These are phyloP conservation scores for Sporothrix curviconia DNA, from an alignment of 2,329 filamentous ascomycete genomes.

Conservation along the genomic window DNA sequence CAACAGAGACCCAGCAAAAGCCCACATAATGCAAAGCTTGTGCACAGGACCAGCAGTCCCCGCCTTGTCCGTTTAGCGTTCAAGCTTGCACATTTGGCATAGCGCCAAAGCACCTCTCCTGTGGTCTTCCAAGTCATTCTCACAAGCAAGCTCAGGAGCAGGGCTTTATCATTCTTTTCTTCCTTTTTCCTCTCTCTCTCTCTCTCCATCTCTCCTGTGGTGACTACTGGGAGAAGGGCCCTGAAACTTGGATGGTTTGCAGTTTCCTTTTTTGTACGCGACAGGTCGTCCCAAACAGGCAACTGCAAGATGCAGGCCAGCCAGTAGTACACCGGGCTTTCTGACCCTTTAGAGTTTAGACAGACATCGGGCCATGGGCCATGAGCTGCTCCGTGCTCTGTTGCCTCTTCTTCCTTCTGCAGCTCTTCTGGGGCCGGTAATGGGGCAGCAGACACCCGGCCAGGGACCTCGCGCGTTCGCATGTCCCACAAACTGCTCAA, in stretches of 20 bases:
- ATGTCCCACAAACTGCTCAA: not conserved
- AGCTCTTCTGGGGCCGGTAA: not conserved
- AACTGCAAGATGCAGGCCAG: not conserved
- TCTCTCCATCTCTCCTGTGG: too few relatives aligned
- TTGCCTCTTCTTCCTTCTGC: not conserved
- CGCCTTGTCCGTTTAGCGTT: constrained; percentile 9
- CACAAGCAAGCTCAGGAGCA: not conserved
- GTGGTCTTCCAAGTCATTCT: not conserved
- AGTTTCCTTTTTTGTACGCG: too few relatives aligned
- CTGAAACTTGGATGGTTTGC: too few relatives aligned
- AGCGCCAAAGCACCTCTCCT: not conserved
- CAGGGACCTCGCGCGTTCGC: not conserved
- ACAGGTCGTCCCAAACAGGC: not conserved
- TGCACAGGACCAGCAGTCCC: constrained; percentile 1
- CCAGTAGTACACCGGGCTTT: not conserved
- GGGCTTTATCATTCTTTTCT: too few relatives aligned
- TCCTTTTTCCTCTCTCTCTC: too few relatives aligned
- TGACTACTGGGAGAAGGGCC: too few relatives aligned
- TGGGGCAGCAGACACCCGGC: too few relatives aligned
- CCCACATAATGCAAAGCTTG: not conserved
- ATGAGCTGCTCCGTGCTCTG: not conserved
- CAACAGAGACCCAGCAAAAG: not conserved
- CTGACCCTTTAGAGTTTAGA: not conserved
- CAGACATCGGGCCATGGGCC: too few relatives aligned
- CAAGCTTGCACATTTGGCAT: constrained; percentile 4